phyloP scores from a whole-genome alignment of 2,329 filamentous ascomycete genomes.

The Ceratocystis papillata region DNA sequence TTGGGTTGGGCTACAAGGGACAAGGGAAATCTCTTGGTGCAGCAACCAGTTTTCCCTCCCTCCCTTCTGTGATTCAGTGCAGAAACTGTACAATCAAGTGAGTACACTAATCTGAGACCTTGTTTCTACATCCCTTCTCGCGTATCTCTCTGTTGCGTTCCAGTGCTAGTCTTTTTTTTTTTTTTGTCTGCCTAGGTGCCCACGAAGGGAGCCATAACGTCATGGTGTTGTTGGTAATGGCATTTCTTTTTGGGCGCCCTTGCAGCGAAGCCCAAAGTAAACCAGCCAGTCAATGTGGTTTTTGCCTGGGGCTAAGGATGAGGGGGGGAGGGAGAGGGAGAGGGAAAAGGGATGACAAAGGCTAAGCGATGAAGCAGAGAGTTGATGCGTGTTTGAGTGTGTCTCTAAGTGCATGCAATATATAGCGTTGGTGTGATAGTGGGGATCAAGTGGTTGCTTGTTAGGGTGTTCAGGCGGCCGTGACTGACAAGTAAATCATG shows the following conservation, averaged over 20 bases:
- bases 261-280: background rate
- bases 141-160: background rate
- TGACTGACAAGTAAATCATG: background rate
- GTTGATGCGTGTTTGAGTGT: background rate
- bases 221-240: background rate
- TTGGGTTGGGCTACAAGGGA: conserved; percentile 1
- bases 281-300: background rate
- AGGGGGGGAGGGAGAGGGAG: background rate
- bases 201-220: background rate
- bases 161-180: background rate
- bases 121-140: conserved; percentile 9
- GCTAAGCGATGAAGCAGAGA: background rate
- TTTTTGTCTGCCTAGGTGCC: background rate
- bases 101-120: conserved; percentile 5
- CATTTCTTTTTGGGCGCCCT: background rate
- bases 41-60: background rate
- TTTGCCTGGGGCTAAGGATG: background rate
- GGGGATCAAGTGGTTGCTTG: background rate
- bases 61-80: background rate
- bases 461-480: background rate
- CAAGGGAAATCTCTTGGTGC: background rate
- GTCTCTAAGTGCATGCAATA: background rate
- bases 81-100: background rate
- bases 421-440: background rate
- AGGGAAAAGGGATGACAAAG: background rate